Base-by-base conservation (phyloP, 257 asterid species). In the Osmanthus fragrans region DNA sequence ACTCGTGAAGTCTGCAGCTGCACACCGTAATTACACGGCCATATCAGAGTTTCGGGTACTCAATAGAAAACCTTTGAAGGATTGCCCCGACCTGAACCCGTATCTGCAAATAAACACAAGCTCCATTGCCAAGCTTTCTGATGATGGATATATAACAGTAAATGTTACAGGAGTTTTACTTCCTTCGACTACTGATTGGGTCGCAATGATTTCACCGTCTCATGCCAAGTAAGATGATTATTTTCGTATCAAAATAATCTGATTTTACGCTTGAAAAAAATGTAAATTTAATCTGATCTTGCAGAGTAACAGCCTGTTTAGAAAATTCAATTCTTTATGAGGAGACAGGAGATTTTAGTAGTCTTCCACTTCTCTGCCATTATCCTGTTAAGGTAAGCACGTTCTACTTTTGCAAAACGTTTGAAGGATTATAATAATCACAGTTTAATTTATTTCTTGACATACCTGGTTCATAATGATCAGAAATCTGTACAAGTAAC, bases 351-450 rank as follows among this genome's bases (percentile, higher is more conserved):
- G 98, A 94, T 84, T 47, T 89, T 1, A 83, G 85, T 75, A 73
- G 66, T 39, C 97, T 94, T 78, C 98, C 98, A 5, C 97, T 94
- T 75, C 88, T 94, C 6, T 94, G 98, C 79, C 97, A 94, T 78
- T 94, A 94, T 73, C 98, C 98, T 1, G 93, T 92, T 15, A 94
- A 94, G 96, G 97, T 93, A 67, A 79, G 78, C 32, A 4, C 15
- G 1, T 0, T 37, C 42, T 37, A 10, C 42, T 37, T 37, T 37
- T 37, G 42, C 42, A 37, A 37, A 37, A 7, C 10, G 12, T 7
- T 37, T 37, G 12, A 37, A 37, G 12, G 42, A 37, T 37, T 3
- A 32, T 32, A 32, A 32, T 32, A 32, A 32, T 32, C 34, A 32
- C 34, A 32, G 4, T 32, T 32, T 32, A 32, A 37, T 37, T 37